Base-by-base conservation (phyloP, 2,329 filamentous ascomycete genomes). In the Myriosclerotinia scirpicola region DNA sequence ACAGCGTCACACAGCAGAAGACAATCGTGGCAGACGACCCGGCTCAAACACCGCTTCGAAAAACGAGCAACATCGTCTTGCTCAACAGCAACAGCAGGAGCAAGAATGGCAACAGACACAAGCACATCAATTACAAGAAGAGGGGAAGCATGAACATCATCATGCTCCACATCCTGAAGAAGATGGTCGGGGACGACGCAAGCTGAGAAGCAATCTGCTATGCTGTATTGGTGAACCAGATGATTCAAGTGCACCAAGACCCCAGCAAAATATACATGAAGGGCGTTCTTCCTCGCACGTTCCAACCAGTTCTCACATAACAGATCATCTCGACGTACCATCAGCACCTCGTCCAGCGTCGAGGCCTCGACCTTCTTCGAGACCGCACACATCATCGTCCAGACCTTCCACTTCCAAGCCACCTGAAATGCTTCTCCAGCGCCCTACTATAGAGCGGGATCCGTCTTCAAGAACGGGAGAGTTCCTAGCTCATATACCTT, bases 401-500 rank as follows among this genome's bases (percentile, higher is more conserved):
- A 67, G 61, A 42, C 42, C 53, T 15, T 22, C 67, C 36, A 30
- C 66, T 14, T 48, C 62, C 67, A 64, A 59, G 22, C 56, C 40
- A 5, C 61, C 67, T 26, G 63, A 70, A 68, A 71, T 66, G 63
- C 64, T 66, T 38, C 64, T 66, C 38, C 56, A 66, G n/a, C 72
- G 69, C 65, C 77, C 72, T 48, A 63, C 67, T 11, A 69, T 74
- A 40, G 64, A 60, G 52, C 73, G 70, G 52, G 75, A 73, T 69
- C 73, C 72, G 36, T 73, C 73, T 40, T 77, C 75, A 17, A 59
- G 70, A 64, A 77, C 81, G 0, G 78, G 78, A 3, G 79, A 81
- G 52, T 81, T 89, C 52, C 80, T 91, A 2, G 84, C 86, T 4
- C 83, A 92, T 68, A 93, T 97, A 53, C 92, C 92, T 0, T 77